phyloP scores from a whole-genome alignment of 2,329 filamentous ascomycete genomes.

The Alternaria gaisen region DNA sequence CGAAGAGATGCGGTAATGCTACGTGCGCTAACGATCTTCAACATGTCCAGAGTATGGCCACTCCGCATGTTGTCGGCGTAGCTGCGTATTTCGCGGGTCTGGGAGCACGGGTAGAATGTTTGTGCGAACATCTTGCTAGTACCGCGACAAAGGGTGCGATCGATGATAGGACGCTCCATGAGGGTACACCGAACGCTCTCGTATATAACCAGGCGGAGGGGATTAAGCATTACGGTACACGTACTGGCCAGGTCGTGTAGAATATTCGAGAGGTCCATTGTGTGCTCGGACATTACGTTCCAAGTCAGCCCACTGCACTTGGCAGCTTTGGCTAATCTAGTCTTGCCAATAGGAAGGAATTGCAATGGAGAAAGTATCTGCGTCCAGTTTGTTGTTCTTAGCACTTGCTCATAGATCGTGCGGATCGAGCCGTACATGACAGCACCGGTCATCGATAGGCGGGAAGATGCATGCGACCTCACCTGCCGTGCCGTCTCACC shows the following conservation, averaged over 20 bases:
- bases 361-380: background rate
- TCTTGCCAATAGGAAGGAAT: background rate
- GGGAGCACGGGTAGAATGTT: slow-evolving; percentile 46
- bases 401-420: background rate
- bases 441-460: background rate
- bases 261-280: background rate
- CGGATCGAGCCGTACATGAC: slow-evolving; percentile 2
- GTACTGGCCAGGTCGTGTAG: background rate
- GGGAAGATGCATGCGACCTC: slow-evolving; percentile 1
- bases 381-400: background rate
- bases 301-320: background rate
- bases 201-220: slow-evolving; percentile 59
- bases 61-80: slow-evolving; percentile 74
- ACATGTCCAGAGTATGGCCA: slow-evolving; percentile 63
- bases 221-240: background rate
- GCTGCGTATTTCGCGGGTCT: slow-evolving; percentile 71
- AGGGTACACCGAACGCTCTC: slow-evolving; percentile 58
- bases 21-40: background rate
- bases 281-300: background rate
- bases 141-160: slow-evolving; percentile 51
- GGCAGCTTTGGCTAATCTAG: background rate
- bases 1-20: background rate
- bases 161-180: slow-evolving; percentile 46
- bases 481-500: slow-evolving; percentile 9
- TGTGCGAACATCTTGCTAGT: slow-evolving; percentile 58